A percentile compares a stretch with the other conserved stretches of the same genome.
phyloP scores from a whole-genome alignment of 805 yeast species.

The Candida ascalaphidarum region DNA sequence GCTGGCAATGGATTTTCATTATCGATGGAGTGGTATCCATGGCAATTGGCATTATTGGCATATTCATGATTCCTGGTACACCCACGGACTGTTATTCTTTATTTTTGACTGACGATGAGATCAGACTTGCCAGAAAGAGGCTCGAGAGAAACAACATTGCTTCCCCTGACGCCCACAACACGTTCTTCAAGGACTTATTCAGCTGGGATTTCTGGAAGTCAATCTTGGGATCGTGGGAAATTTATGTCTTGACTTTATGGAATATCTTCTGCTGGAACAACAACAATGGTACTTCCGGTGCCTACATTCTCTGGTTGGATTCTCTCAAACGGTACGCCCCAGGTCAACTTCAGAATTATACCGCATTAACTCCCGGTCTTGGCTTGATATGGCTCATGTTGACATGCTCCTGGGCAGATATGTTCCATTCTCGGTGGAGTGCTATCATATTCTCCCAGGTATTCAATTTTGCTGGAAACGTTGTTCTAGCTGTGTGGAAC shows the following conservation, averaged over 20 bases:
- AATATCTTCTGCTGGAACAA: constrained; percentile 58
- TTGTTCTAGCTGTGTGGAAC: constrained; percentile 50
- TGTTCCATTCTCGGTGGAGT: constrained; percentile 35
- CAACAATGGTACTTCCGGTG: constrained; percentile 38
- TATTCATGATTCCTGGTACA: constrained; percentile 56
- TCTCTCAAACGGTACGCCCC: constrained; percentile 15
- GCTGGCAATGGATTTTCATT: constrained; percentile 73
- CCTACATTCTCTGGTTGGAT: constrained; percentile 47
- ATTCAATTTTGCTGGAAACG: constrained; percentile 47
- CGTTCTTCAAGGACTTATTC: constrained; percentile 24
- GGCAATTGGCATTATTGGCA: constrained; percentile 48
- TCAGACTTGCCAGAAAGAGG: constrained; percentile 17
- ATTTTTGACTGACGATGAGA: constrained; percentile 27
- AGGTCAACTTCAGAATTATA: constrained; percentile 27
- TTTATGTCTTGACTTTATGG: constrained; percentile 47
- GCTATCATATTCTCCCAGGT: constrained; percentile 46
- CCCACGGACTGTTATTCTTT: constrained; percentile 37
- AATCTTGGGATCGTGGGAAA: constrained; percentile 49
- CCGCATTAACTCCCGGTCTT: constrained; percentile 39
- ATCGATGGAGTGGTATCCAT: constrained; percentile 55
- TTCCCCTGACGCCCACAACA: background rate
- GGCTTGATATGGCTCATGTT: constrained; percentile 31
- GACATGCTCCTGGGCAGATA: constrained; percentile 29
- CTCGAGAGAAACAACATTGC: constrained; percentile 1
- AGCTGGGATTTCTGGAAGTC: constrained; percentile 42